A percentile compares a stretch with the other conserved stretches of the same genome.
Conservation (phyloP, 371 early-diverging fungal genomes). For the Dentiscutata heterogama region DNA sequence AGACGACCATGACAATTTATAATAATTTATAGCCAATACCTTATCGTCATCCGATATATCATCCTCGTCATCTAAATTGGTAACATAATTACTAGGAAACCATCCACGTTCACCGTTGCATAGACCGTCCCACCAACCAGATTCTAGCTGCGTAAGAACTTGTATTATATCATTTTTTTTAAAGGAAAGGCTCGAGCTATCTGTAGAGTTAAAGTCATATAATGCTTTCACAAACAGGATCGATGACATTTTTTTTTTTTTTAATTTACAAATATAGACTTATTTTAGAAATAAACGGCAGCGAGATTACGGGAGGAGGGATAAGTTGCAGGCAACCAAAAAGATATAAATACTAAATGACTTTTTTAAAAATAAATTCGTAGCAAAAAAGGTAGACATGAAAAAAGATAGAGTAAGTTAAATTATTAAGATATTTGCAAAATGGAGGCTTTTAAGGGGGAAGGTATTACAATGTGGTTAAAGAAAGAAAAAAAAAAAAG, state of each 20-base stretch:
- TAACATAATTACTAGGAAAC: conserved; percentile 91
- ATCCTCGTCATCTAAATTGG: conserved; percentile 59
- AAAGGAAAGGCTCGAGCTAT: conserved; percentile 79
- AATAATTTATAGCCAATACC: neutral
- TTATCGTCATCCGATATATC: conserved; percentile 46
- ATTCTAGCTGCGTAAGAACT: conserved; percentile 82
- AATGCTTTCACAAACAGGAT: conserved; percentile 74
- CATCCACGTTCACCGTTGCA: conserved; percentile 78
- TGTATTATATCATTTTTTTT: conserved; percentile 82
- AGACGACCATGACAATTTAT: too few relatives aligned
- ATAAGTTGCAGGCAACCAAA: too few relatives aligned
- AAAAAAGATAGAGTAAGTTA: too few relatives aligned
- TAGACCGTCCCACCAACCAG: conserved; percentile 95
- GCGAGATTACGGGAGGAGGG: too few relatives aligned
- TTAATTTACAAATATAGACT: neutral
- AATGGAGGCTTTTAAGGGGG: too few relatives aligned
- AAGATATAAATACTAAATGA: too few relatives aligned
- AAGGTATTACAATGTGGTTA: too few relatives aligned
- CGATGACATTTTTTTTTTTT: conserved; percentile 14
- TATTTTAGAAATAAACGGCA: too few relatives aligned
- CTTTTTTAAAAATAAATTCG: too few relatives aligned
- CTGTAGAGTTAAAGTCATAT: conserved; percentile 81
- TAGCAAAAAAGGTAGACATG: too few relatives aligned
- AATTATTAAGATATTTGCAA: too few relatives aligned
- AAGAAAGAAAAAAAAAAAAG: too few relatives aligned